These are phyloP conservation scores for Rossbeevera mucosa DNA, from an alignment of 768 basidiomycete species.

Conservation along the genomic window DNA sequence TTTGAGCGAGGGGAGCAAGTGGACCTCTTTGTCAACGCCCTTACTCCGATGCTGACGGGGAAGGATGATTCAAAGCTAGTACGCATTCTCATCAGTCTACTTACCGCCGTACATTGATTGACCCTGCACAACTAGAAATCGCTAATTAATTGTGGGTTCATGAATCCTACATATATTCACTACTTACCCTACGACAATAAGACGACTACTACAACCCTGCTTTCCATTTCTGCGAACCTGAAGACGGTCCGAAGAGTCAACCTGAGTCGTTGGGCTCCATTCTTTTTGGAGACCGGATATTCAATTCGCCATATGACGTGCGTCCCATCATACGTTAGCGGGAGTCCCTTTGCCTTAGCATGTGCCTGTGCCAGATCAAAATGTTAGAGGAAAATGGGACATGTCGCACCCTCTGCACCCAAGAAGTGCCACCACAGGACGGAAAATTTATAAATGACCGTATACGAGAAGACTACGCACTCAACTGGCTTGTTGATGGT, in stretches of 20 bases:
- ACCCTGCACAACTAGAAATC: slow-evolving; percentile 59
- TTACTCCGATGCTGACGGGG: slow-evolving; percentile 78
- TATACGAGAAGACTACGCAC: slow-evolving; percentile 85
- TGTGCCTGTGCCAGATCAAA: slow-evolving; percentile 53
- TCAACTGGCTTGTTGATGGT: slow-evolving; percentile 95
- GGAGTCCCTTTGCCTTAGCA: slow-evolving; percentile 6
- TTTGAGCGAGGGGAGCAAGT: slow-evolving; percentile 73
- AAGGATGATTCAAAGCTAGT: slow-evolving; percentile 72
- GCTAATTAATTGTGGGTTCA: slow-evolving; percentile 69
- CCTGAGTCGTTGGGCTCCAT: slow-evolving; percentile 90
- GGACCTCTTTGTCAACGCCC: slow-evolving; percentile 77
- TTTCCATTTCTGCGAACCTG: slow-evolving; percentile 83
- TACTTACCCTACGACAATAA: slow-evolving; percentile 25
- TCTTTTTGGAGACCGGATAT: slow-evolving; percentile 94
- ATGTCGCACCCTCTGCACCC: slow-evolving; percentile 71
- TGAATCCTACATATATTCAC: not conserved
- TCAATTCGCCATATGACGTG: slow-evolving; percentile 85
- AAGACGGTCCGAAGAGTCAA: slow-evolving; percentile 63
- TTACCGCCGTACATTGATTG: slow-evolving; percentile 3
- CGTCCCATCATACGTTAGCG: slow-evolving; percentile 23
- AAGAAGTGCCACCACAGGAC: slow-evolving; percentile 59
- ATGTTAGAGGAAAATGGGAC: slow-evolving; percentile 76
- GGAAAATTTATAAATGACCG: slow-evolving; percentile 89
- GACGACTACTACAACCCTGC: slow-evolving; percentile 91
- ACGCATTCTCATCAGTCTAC: slow-evolving; percentile 23